Evolutionary conservation across 768 basidiomycete species (phyloP).

Genomic region (Pisolithus microcarpus): DNA sequence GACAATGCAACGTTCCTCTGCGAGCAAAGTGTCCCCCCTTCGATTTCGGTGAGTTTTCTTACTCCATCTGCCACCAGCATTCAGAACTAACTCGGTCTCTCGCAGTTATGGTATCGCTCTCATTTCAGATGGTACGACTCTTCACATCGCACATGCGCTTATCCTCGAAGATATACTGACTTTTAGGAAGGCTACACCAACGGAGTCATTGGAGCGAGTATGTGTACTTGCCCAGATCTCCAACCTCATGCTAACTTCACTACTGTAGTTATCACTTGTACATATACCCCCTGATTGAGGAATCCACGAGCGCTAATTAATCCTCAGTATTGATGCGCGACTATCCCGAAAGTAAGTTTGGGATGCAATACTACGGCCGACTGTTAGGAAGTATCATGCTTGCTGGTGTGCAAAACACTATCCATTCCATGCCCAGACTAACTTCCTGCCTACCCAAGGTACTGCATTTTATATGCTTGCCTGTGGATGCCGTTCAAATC

Average conservation of each 20-base stretch:
- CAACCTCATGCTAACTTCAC: neutral
- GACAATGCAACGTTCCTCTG: no score
- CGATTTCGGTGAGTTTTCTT: constrained; percentile 18
- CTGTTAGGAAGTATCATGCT: constrained; percentile 66
- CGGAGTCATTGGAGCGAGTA: constrained; percentile 70
- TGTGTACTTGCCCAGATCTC: constrained; percentile 20
- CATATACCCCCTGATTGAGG: constrained; percentile 14
- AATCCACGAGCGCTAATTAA: neutral
- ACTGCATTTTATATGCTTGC: constrained; percentile 78
- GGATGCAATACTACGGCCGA: constrained; percentile 50
- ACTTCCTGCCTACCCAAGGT: constrained; percentile 49
- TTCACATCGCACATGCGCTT: neutral
- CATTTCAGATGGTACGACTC: constrained; percentile 67
- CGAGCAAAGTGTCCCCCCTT: no score
- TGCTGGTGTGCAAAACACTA: constrained; percentile 53
- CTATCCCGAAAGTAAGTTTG: constrained; percentile 53
- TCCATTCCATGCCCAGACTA: constrained; percentile 36
- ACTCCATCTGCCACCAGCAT: neutral
- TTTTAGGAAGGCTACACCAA: constrained; percentile 62
- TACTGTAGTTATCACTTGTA: constrained; percentile 59
- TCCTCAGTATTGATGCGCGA: constrained; percentile 58
- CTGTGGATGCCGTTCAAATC: constrained; percentile 78
- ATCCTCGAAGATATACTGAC: constrained; percentile 2
- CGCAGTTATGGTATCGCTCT: constrained; percentile 76
- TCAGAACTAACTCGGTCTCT: no score